phyloP scores from a whole-genome alignment of 148 eudicot genomes.

The Rhododendron ovatum region DNA sequence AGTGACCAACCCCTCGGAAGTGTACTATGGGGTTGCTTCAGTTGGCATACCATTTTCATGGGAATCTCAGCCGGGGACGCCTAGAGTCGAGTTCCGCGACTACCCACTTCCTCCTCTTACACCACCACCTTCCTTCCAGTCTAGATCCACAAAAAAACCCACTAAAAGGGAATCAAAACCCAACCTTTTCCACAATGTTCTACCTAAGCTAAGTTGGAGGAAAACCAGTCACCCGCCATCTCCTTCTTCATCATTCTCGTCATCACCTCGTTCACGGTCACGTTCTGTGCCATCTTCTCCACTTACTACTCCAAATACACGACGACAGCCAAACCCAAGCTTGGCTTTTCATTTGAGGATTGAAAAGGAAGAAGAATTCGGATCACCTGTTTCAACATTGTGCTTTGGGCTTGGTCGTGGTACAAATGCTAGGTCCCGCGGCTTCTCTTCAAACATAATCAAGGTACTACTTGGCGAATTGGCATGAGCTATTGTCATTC shows the following conservation, averaged over 20 bases:
- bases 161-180: slow-evolving; percentile 8
- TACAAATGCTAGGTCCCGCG: slow-evolving; percentile 9
- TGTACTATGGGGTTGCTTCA: slow-evolving; percentile 37
- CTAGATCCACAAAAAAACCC: not conserved
- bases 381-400: slow-evolving; percentile 26
- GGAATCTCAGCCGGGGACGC: slow-evolving; percentile 51
- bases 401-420: slow-evolving; percentile 23
- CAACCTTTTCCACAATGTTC: slow-evolving; percentile 14
- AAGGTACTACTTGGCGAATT: slow-evolving; percentile 9
- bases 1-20: slow-evolving; percentile 17
- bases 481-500: not conserved
- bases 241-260: slow-evolving; percentile 18
- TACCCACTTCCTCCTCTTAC: slow-evolving; percentile 38
- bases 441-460: slow-evolving; percentile 7
- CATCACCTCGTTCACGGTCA: slow-evolving; percentile 15
- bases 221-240: slow-evolving; percentile 11
- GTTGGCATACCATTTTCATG: slow-evolving; percentile 42
- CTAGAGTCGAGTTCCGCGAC: slow-evolving; percentile 23
- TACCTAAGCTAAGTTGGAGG: slow-evolving; percentile 19
- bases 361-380: not conserved
- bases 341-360: slow-evolving; percentile 7
- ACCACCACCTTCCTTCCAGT: slow-evolving; percentile 44
- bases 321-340: not conserved
- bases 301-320: not conserved
- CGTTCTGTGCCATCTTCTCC: slow-evolving; percentile 17